Percentiles rank a stretch among this genome's conserved stretches.
Conservation (phyloP, 208 protist species). For the Trypanosoma conorhini region DNA sequence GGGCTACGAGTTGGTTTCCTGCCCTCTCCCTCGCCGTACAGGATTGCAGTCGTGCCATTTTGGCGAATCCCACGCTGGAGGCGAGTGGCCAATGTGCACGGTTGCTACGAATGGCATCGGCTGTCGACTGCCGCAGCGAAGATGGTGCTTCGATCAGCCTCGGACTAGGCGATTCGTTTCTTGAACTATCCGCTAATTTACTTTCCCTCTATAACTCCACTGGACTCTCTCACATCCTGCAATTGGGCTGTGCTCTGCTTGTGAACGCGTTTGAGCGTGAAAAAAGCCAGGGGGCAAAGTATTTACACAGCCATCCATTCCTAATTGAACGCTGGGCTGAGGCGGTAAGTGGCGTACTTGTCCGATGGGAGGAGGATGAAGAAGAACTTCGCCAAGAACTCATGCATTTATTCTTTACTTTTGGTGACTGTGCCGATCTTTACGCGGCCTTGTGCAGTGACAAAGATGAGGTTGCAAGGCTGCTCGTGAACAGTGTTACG, state of each 20-base stretch:
- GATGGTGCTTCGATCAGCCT: conserved; percentile 46
- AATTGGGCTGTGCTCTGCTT: conserved; percentile 62
- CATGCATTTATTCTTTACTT: conserved; percentile 74
- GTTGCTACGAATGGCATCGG: conserved; percentile 60
- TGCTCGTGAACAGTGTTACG: conserved; percentile 3
- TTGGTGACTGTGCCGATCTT: conserved; percentile 63
- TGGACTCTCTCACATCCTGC: conserved; percentile 40
- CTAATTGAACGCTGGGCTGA: conserved; percentile 55
- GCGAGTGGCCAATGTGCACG: conserved; percentile 32
- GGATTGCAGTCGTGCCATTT: conserved; percentile 45
- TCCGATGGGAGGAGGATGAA: conserved; percentile 52
- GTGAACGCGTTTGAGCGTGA: conserved; percentile 81
- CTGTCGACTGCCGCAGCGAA: conserved; percentile 52
- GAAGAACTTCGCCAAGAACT: conserved; percentile 73
- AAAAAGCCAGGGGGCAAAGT: conserved; percentile 44
- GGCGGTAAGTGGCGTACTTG: conserved; percentile 44
- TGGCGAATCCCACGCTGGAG: conserved; percentile 38
- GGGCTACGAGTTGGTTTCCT: conserved; percentile 52
- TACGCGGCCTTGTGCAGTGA: no score
- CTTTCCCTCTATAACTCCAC: conserved; percentile 27
- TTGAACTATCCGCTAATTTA: conserved; percentile 43
- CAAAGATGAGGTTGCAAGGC: no score
- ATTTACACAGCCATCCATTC: conserved; percentile 39
- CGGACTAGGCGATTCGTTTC: conserved; percentile 37
- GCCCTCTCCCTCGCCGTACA: conserved; percentile 47